Percentiles rank a stretch among this genome's conserved stretches.
phyloP scores from a whole-genome alignment of 1,284 basidiomycete genomes.

The Microbotryum saponariae region DNA sequence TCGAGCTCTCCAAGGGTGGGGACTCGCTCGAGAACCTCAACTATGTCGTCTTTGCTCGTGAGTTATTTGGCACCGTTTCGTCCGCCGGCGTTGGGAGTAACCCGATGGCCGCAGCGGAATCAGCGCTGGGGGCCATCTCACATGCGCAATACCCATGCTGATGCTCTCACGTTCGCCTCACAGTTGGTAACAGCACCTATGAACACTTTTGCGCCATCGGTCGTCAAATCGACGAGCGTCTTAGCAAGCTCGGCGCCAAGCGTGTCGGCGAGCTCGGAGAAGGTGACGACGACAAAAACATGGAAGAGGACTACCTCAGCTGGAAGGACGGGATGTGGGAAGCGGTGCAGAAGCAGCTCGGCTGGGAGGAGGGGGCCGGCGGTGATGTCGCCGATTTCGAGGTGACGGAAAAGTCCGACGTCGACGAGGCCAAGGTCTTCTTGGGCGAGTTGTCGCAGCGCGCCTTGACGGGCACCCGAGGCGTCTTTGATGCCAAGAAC shows the following conservation, averaged over 20 bases:
- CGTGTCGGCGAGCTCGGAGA: constrained; percentile 88
- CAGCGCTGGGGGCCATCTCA: neutral
- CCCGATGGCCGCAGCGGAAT: no score
- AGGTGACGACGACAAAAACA: constrained; percentile 97
- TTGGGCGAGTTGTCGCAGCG: constrained; percentile 70
- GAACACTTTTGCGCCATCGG: constrained; percentile 91
- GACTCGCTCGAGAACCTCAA: constrained; percentile 76
- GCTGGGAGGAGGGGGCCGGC: constrained; percentile 90
- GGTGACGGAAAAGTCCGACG: constrained; percentile 58
- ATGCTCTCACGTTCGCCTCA: neutral
- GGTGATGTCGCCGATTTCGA: constrained; percentile 92
- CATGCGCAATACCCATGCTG: neutral
- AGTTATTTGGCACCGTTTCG: neutral
- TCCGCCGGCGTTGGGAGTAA: neutral
- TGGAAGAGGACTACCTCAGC: constrained; percentile 99
- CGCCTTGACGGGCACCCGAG: constrained; percentile 81
- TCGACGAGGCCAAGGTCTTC: constrained; percentile 73
- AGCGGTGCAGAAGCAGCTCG: constrained; percentile 67
- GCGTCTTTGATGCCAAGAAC: constrained; percentile 95
- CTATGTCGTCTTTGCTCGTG: constrained; percentile 80
- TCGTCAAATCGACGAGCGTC: constrained; percentile 64
- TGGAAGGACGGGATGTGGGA: constrained; percentile 99
- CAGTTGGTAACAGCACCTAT: constrained; percentile 48
- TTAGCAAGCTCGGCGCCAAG: constrained; percentile 71
- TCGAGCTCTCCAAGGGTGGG: constrained; percentile 74